These are phyloP conservation scores for Pseudopithomyces maydicus DNA, from an alignment of 2,329 filamentous ascomycete genomes.

Conservation along the genomic window DNA sequence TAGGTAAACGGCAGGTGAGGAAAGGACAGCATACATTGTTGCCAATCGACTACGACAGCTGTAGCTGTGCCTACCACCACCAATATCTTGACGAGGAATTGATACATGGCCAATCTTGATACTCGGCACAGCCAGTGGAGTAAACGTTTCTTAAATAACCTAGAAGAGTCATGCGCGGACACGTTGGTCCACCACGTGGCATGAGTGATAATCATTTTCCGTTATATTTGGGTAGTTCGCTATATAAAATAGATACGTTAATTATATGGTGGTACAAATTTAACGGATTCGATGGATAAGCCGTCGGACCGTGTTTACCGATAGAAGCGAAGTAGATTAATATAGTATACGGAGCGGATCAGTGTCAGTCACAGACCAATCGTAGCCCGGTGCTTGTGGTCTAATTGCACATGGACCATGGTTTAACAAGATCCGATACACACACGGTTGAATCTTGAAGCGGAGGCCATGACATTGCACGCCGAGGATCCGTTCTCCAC, in stretches of 20 bases:
- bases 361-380: conserved; percentile 2
- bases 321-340: conserved; percentile 29
- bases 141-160: conserved; percentile 6
- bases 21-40: conserved; percentile 34
- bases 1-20: background rate
- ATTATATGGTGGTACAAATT: conserved; percentile 26
- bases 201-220: no score
- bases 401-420: no score
- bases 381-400: no score
- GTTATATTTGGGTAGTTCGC: no score
- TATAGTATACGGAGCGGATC: conserved; percentile 17
- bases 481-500: no score
- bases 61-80: conserved; percentile 28
- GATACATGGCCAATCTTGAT: conserved; percentile 26
- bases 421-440: no score
- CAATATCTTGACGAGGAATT: conserved; percentile 21
- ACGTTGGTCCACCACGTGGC: no score
- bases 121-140: background rate
- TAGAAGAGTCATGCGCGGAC: no score
- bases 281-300: conserved; percentile 20
- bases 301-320: conserved; percentile 38
- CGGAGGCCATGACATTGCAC: no score
- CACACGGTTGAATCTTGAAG: no score
- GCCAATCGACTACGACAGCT: conserved; percentile 36
- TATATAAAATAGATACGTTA: background rate